These are phyloP conservation scores for Pseudonitzschia pungens DNA, from an alignment of 108 stramenopile species.

Conservation along the genomic window DNA sequence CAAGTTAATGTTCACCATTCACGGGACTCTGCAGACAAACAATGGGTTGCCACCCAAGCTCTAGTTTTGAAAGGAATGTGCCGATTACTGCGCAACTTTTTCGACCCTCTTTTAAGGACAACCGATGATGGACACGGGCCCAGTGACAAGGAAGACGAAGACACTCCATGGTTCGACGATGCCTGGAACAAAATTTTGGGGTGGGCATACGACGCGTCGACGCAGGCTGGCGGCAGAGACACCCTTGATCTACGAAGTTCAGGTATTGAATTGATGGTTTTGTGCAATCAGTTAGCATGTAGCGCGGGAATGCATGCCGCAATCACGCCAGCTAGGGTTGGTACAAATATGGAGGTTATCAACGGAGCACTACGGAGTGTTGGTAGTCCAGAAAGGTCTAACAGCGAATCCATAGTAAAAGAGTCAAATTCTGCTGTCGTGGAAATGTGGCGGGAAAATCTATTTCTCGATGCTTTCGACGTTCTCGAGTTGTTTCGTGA, in stretches of 20 bases:
- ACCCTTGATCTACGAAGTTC: slow-evolving; percentile 69
- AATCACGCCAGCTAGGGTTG: slow-evolving; percentile 68
- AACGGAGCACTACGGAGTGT: slow-evolving; percentile 77
- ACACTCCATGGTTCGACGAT: slow-evolving; percentile 65
- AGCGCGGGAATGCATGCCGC: slow-evolving; percentile 71
- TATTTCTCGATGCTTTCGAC: slow-evolving; percentile 74
- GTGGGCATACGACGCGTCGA: slow-evolving; percentile 54
- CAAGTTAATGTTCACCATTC: slow-evolving; percentile 83
- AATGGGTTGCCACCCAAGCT: slow-evolving; percentile 83
- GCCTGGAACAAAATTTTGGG: slow-evolving; percentile 76
- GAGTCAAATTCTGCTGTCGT: slow-evolving; percentile 18
- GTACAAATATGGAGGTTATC: slow-evolving; percentile 89
- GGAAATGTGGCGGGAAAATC: slow-evolving; percentile 38
- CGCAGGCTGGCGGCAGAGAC: slow-evolving; percentile 59
- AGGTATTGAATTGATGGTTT: slow-evolving; percentile 69
- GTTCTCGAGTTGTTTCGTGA: slow-evolving; percentile 51
- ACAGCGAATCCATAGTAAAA: neutral
- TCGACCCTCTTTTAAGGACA: slow-evolving; percentile 53
- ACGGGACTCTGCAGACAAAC: slow-evolving; percentile 76
- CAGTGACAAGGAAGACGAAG: slow-evolving; percentile 15
- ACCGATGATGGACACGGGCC: slow-evolving; percentile 20
- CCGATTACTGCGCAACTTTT: slow-evolving; percentile 74
- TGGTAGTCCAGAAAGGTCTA: slow-evolving; percentile 30
- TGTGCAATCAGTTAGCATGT: slow-evolving; percentile 71
- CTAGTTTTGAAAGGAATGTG: slow-evolving; percentile 79